phyloP scores from a whole-genome alignment of 1,284 basidiomycete genomes.

The Ceratobasidium sp. region DNA sequence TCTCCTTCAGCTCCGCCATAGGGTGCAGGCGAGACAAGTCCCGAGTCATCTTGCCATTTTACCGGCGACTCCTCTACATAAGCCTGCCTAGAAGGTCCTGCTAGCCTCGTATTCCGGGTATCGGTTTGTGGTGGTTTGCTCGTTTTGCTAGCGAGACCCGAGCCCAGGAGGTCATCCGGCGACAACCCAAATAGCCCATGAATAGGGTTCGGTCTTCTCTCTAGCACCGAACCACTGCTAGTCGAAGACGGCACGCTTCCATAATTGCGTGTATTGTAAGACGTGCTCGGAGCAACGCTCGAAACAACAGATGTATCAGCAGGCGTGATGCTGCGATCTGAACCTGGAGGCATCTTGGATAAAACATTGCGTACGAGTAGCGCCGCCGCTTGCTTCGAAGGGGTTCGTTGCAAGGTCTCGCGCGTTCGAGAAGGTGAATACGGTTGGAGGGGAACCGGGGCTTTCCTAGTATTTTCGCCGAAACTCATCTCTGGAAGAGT shows the following conservation, averaged over 20 bases:
- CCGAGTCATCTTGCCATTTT: constrained; percentile 42
- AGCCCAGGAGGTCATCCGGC: constrained; percentile 38
- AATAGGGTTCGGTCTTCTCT: constrained; percentile 34
- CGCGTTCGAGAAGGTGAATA: constrained; percentile 32
- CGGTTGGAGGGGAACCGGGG: constrained; percentile 24
- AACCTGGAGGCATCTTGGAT: constrained; percentile 27
- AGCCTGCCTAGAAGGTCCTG: constrained; percentile 18
- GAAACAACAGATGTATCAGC: constrained; percentile 28
- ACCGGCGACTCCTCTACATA: constrained; percentile 43
- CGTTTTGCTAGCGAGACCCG: constrained; percentile 15
- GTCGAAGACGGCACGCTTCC: constrained; percentile 30
- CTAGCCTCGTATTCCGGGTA: background rate
- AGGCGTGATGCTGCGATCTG: constrained; percentile 21
- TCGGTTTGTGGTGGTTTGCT: constrained; percentile 12
- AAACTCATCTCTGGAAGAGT: constrained; percentile 31
- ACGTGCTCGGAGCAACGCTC: constrained; percentile 41
- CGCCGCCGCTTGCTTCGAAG: constrained; percentile 38
- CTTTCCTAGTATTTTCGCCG: constrained; percentile 12
- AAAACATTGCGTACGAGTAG: constrained; percentile 30
- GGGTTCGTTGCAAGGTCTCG: constrained; percentile 33
- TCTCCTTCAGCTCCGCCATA: constrained; percentile 30
- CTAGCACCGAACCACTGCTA: constrained; percentile 18
- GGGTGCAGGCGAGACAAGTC: constrained; percentile 31
- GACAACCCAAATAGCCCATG: constrained; percentile 39
- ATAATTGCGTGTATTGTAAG: constrained; percentile 30